These are phyloP conservation scores for Pichia phayaonensis DNA, from an alignment of 805 yeast species.

Conservation along the genomic window DNA sequence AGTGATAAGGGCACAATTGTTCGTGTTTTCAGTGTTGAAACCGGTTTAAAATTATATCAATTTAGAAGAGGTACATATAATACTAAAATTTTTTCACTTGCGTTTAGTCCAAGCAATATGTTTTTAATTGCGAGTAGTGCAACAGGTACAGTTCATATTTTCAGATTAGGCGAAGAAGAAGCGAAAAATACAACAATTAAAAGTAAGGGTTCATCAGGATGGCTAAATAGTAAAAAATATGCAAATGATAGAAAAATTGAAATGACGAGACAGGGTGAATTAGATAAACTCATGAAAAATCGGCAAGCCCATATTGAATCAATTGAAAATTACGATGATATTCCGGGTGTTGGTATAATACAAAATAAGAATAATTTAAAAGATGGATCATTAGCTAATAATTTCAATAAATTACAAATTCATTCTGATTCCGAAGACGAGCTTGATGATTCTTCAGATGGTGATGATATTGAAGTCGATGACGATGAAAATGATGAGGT, in stretches of 20 bases:
- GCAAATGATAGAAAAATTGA: constrained; percentile 9
- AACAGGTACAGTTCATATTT: constrained; percentile 89
- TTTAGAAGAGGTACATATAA: constrained; percentile 88
- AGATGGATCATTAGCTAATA: background rate
- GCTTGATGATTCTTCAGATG: constrained; percentile 16
- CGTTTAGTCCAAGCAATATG: constrained; percentile 68
- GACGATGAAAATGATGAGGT: background rate
- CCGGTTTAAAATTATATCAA: constrained; percentile 65
- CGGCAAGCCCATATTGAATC: constrained; percentile 10
- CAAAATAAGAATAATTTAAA: background rate
- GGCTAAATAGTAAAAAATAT: constrained; percentile 8
- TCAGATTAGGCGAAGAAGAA: constrained; percentile 54
- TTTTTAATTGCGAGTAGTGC: constrained; percentile 81
- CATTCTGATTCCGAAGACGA: constrained; percentile 31
- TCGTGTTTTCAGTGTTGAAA: constrained; percentile 69
- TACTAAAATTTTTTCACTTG: constrained; percentile 72
- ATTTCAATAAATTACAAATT: constrained; percentile 3
- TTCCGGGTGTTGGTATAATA: background rate
- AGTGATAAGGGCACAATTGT: constrained; percentile 88
- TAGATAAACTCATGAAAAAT: constrained; percentile 9
- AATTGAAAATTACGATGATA: constrained; percentile 2
- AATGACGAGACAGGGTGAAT: constrained; percentile 9
- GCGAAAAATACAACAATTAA: constrained; percentile 25
- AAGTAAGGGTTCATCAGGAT: constrained; percentile 8
- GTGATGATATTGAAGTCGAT: constrained; percentile 13